Percentiles rank a stretch among this genome's conserved stretches.
phyloP scores from a whole-genome alignment of 495 filamentous ascomycete species.

The Hypoxylon fuscum region DNA sequence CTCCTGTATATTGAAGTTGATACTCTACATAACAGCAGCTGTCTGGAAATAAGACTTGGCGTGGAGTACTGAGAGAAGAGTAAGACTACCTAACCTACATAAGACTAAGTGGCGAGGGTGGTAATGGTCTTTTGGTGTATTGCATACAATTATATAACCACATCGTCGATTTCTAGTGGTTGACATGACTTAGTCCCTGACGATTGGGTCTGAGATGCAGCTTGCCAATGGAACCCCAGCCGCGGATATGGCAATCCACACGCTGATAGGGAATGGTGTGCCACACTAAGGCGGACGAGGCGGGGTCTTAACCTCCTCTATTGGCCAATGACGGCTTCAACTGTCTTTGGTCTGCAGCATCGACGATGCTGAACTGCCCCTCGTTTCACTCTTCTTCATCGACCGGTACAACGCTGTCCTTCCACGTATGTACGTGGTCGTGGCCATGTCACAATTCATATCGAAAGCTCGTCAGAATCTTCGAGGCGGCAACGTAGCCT shows the following conservation, averaged over 20 bases:
- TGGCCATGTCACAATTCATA: constrained; percentile 27
- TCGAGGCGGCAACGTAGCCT: constrained; percentile 32
- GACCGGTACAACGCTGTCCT: constrained; percentile 21
- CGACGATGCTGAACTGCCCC: constrained; percentile 28
- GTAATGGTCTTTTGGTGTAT: constrained; percentile 35
- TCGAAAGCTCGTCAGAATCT: constrained; percentile 18
- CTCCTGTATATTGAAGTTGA: background rate
- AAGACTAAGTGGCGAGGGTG: constrained; percentile 30
- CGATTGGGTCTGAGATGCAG: constrained; percentile 37
- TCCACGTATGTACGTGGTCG: constrained; percentile 33
- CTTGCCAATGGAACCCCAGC: constrained; percentile 26
- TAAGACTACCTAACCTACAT: background rate
- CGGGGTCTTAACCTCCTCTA: constrained; percentile 29
- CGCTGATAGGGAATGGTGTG: constrained; percentile 35
- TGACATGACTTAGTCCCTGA: constrained; percentile 24
- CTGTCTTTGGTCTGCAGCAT: constrained; percentile 21
- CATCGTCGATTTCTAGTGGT: constrained; percentile 13
- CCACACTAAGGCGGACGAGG: constrained; percentile 24
- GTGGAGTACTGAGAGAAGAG: too few species aligned
- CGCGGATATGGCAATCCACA: constrained; percentile 33
- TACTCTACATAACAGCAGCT: background rate
- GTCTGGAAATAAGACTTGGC: too few species aligned
- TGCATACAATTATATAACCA: constrained; percentile 29
- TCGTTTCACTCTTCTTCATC: constrained; percentile 30
- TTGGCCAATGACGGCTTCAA: constrained; percentile 25